Conservation (phyloP, 1,139 yeast species). For the Sugiyamaella xylanicola region DNA sequence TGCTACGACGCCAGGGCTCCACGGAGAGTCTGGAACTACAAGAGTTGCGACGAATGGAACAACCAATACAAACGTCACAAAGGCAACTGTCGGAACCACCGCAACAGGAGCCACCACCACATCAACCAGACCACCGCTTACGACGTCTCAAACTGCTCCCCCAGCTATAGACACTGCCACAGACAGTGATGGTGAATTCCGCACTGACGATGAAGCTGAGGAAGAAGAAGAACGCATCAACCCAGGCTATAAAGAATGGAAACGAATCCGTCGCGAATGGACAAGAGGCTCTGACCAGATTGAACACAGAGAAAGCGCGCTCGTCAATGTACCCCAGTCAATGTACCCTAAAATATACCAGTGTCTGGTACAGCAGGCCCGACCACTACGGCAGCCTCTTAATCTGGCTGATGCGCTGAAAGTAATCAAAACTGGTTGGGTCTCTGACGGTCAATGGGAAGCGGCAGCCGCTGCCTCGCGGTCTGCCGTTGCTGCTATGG, state of each 20-base stretch:
- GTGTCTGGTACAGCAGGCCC: slow-evolving; percentile 54
- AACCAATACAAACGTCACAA: too few relatives aligned
- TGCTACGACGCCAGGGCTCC: slow-evolving; percentile 21
- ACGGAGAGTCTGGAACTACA: background rate
- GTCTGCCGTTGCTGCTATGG: slow-evolving; percentile 21
- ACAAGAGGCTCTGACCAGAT: slow-evolving; percentile 28
- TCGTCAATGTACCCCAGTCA: slow-evolving; percentile 37
- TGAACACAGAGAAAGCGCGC: slow-evolving; percentile 23
- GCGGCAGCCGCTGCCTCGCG: slow-evolving; percentile 24
- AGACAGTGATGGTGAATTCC: slow-evolving; percentile 17
- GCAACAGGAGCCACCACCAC: background rate
- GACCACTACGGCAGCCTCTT: slow-evolving; percentile 53
- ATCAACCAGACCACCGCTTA: slow-evolving; percentile 2
- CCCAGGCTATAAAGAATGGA: slow-evolving; percentile 40
- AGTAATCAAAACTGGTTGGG: slow-evolving; percentile 66
- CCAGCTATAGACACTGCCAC: background rate
- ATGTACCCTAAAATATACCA: slow-evolving; percentile 48
- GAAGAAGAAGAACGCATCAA: slow-evolving; percentile 37
- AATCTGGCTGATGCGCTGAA: slow-evolving; percentile 56
- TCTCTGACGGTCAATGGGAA: slow-evolving; percentile 47
- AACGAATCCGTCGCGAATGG: slow-evolving; percentile 37
- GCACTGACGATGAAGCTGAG: slow-evolving; percentile 22
- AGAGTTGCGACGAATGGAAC: background rate
- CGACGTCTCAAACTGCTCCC: slow-evolving; percentile 8
- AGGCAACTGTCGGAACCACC: background rate